Conservation (phyloP, 2,329 filamentous ascomycete genomes). For the Aspergillus fijiensis region DNA sequence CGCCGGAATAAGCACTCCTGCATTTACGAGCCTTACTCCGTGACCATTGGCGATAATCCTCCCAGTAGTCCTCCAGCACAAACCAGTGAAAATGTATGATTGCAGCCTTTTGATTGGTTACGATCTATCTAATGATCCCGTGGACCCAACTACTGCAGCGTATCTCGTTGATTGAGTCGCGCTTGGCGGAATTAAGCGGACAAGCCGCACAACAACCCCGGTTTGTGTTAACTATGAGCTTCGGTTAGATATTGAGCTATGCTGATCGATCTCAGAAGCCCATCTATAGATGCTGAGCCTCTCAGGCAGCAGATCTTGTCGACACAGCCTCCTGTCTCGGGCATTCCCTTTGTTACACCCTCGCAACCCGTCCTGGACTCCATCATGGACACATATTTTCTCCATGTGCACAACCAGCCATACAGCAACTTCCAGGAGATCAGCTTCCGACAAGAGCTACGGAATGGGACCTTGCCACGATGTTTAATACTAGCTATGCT, state of each 20-base stretch:
- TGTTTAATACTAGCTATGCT: slow-evolving; percentile 34
- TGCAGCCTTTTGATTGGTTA: no score
- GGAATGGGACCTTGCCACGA: slow-evolving; percentile 25
- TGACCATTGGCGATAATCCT: not conserved
- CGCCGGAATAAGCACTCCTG: slow-evolving; percentile 26
- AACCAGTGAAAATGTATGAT: no score
- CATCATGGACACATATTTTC: slow-evolving; percentile 33
- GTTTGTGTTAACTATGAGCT: no score
- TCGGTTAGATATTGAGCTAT: no score
- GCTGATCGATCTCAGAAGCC: no score
- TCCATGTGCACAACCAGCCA: slow-evolving; percentile 38
- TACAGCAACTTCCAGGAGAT: slow-evolving; percentile 41
- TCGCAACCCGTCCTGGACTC: slow-evolving; percentile 18
- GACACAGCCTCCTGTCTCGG: no score
- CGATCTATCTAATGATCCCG: no score
- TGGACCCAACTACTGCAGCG: slow-evolving; percentile 20
- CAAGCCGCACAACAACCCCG: slow-evolving; percentile 1
- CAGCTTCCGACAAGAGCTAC: slow-evolving; percentile 31
- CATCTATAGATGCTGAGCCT: no score
- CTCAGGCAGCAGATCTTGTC: no score
- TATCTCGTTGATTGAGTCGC: slow-evolving; percentile 24
- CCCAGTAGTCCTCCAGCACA: no score
- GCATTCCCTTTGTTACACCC: slow-evolving; percentile 7
- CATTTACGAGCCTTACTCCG: slow-evolving; percentile 28
- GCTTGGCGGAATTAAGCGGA: slow-evolving; percentile 23